Percentiles rank a stretch among this genome's conserved stretches.
phyloP scores from a whole-genome alignment of 2,329 filamentous ascomycete species.

The Aciculosporium take region DNA sequence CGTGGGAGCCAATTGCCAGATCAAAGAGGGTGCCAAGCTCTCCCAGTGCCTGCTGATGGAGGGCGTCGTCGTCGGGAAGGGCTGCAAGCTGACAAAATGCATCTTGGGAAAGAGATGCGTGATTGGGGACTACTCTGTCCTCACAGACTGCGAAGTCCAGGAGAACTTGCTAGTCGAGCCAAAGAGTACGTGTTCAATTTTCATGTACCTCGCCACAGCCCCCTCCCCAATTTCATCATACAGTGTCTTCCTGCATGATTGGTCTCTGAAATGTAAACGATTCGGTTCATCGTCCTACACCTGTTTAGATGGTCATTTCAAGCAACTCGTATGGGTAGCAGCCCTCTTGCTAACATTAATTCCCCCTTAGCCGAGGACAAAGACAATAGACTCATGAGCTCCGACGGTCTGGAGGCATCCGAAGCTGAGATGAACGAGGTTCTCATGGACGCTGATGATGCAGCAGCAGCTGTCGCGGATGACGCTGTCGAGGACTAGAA shows the following conservation, averaged over 20 bases:
- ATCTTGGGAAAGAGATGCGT: constrained; percentile 69
- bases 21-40: constrained; percentile 72
- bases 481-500: constrained; percentile 9
- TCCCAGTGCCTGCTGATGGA: constrained; percentile 90
- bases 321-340: too few relatives aligned
- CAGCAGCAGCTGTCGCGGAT: constrained; percentile 14
- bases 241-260: too few relatives aligned
- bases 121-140: constrained; percentile 65
- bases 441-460: constrained; percentile 28
- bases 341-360: constrained; percentile 1
- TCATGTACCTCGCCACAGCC: too few relatives aligned
- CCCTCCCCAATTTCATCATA: too few relatives aligned
- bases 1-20: constrained; percentile 74
- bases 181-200: constrained; percentile 39
- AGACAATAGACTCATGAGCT: constrained; percentile 53
- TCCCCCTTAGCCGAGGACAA: constrained; percentile 46
- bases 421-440: constrained; percentile 46
- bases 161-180: constrained; percentile 76
- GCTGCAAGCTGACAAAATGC: constrained; percentile 74
- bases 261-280: too few relatives aligned
- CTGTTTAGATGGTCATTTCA: not conserved
- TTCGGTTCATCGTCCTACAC: not conserved
- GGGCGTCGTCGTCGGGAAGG: constrained; percentile 69
- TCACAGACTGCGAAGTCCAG: constrained; percentile 86
- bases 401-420: constrained; percentile 49